Evolutionary conservation across 495 filamentous ascomycete species (phyloP).

Genomic region (Trichoderma virens): DNA sequence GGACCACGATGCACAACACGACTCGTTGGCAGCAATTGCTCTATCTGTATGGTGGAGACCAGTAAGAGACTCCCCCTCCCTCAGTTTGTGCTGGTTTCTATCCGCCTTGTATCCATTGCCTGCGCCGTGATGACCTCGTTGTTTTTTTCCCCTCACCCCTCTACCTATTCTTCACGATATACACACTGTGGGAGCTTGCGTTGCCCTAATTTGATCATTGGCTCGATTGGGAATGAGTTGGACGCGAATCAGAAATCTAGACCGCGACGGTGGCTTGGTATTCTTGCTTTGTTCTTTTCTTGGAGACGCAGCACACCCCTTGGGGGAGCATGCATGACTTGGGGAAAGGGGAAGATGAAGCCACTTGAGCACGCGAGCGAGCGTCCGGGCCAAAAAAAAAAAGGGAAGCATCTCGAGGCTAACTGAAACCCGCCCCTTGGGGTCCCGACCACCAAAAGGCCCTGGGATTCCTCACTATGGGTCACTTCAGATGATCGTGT

Average conservation of each 20-base stretch:
- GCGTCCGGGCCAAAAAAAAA: no score
- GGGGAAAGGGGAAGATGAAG: not conserved
- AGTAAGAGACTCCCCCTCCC: constrained; percentile 23
- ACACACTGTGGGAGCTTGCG: not conserved
- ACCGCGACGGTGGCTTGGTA: not conserved
- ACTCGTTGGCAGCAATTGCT: constrained; percentile 1
- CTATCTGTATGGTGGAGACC: constrained; percentile 41
- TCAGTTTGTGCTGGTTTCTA: not conserved
- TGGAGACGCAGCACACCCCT: not conserved
- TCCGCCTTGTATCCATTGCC: not conserved
- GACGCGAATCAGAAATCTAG: not conserved
- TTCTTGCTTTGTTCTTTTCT: not conserved
- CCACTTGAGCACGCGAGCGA: not conserved
- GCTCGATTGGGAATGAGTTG: not conserved
- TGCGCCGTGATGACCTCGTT: not conserved
- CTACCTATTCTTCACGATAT: not conserved
- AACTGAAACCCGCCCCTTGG: not conserved
- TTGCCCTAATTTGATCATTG: not conserved
- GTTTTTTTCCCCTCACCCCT: not conserved
- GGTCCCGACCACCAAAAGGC: constrained; percentile 27
- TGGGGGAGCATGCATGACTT: not conserved
- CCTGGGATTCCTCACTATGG: constrained; percentile 57
- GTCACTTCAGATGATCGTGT: constrained; percentile 62
- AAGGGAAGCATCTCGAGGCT: constrained; percentile 17
- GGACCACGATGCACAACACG: not conserved